A percentile compares a stretch with the other conserved stretches of the same genome.
Evolutionary conservation across 164 flowering plant species (phyloP).

Genomic region (Berberis thunbergii): DNA sequence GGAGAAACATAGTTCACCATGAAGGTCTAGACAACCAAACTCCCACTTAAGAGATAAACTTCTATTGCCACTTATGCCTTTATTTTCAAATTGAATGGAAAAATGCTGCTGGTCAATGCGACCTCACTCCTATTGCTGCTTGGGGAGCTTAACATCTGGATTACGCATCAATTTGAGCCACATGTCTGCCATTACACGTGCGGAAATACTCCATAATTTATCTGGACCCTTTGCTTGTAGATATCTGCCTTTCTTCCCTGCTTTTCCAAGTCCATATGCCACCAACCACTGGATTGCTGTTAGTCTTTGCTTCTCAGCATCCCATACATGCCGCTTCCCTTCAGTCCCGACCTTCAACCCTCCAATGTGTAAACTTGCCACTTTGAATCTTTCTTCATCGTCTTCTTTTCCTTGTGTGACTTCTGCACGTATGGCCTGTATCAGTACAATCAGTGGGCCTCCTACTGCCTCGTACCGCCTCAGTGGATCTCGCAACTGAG

Average conservation of each 20-base stretch:
- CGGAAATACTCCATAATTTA: slow-evolving; percentile 77
- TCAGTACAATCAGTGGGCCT: slow-evolving; percentile 52
- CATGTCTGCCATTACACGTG: slow-evolving; percentile 84
- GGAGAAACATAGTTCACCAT: too few species aligned
- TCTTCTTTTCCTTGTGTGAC: slow-evolving; percentile 17
- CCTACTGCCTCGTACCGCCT: slow-evolving; percentile 80
- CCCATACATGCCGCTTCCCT: slow-evolving; percentile 53
- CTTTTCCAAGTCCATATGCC: slow-evolving; percentile 65
- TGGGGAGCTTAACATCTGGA: slow-evolving; percentile 70
- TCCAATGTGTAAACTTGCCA: slow-evolving; percentile 63
- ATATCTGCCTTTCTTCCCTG: slow-evolving; percentile 44
- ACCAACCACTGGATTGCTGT: slow-evolving; percentile 91
- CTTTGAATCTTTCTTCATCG: slow-evolving; percentile 53
- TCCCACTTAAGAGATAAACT: too few species aligned
- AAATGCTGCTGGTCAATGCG: too few species aligned
- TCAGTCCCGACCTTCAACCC: slow-evolving; percentile 50
- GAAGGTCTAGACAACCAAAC: too few species aligned
- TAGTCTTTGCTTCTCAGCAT: slow-evolving; percentile 68
- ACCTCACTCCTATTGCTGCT: slow-evolving; percentile 9
- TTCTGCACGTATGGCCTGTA: slow-evolving; percentile 40
- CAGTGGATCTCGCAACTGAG: slow-evolving; percentile 73
- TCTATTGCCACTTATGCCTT: too few species aligned
- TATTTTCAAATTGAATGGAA: too few species aligned
- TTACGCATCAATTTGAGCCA: slow-evolving; percentile 89
- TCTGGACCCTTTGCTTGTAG: slow-evolving; percentile 40